Base-by-base conservation (phyloP, 192 early-diverging fungal genomes). In the Backusella parvicylindrica region DNA sequence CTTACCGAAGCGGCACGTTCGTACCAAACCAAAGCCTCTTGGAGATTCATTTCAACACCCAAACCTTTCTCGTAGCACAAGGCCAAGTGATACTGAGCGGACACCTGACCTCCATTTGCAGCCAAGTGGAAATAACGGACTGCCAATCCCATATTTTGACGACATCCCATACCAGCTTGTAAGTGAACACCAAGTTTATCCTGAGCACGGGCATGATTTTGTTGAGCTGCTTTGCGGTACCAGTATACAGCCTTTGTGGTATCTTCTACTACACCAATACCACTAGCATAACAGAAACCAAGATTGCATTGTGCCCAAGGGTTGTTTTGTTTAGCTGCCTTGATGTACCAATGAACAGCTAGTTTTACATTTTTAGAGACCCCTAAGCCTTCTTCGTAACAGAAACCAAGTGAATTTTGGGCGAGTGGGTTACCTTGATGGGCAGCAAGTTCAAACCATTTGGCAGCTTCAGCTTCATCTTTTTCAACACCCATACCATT, bases 271-370 rank as follows among this genome's bases (percentile, higher is more conserved):
- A 95, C 90, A 12, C 95, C 95, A 53, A 94, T 84, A 13, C 93
- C 95, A 73, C 87, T 92, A 33, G 90, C 88, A 70, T 91, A 88
- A 75, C 94, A 95, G 70, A 86, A 92, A 2, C 91, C 95, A 21
- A 94, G 84, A 73, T 94, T 95, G 81, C 91, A 94, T 75, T 95
- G 92, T 9, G 95, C 93, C 91, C 91, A 90, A 7, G 93, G 89
- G 76, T 94, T 91, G 71, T 90, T 88, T 66, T 90, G 83, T 41
- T 90, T 78, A 2, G 93, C 91, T 15, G 93, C 88, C 65, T 86
- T 82, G 21, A 88, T 79, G 68, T 94, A 88, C 82, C 93, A 89
- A 40, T 86, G 77, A 1, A 91, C 82, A 11, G 94, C 91, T 75
- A 89, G 84, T 38, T 82, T 74, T 15, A 76, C 65, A 74, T 89